Evolutionary conservation across 2,329 filamentous ascomycete genomes (phyloP).

Genomic region (Sarocladiaceae sp.): DNA sequence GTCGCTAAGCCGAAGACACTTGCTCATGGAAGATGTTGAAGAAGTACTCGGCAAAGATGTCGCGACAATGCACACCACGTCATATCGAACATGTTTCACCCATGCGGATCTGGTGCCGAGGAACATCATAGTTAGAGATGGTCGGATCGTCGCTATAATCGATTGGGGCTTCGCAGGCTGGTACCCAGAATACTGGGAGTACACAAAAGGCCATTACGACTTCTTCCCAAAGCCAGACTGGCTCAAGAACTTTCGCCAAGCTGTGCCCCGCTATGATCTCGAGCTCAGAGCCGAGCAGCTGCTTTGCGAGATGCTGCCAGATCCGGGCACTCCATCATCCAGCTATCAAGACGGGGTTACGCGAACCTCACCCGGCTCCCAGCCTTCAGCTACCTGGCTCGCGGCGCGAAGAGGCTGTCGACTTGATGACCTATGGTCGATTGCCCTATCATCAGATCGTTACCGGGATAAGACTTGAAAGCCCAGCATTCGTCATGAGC

Average conservation of each 20-base stretch:
- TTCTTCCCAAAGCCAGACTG: conserved; percentile 13
- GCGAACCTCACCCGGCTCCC: background rate
- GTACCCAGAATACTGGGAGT: conserved; percentile 28
- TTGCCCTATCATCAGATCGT: background rate
- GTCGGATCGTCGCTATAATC: conserved; percentile 21
- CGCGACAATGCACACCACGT: conserved; percentile 16
- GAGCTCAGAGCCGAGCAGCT: conserved; percentile 19
- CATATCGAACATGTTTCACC: conserved; percentile 19
- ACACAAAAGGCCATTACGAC: conserved; percentile 21
- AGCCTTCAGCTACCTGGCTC: background rate
- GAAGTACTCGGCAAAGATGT: conserved; percentile 18
- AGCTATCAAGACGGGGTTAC: background rate
- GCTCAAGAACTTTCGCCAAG: conserved; percentile 15
- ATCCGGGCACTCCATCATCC: conserved; percentile 15
- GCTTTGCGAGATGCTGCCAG: conserved; percentile 16
- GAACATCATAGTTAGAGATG: conserved; percentile 21
- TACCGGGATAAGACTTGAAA: background rate
- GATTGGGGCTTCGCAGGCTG: conserved; percentile 28
- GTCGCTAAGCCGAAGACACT: conserved; percentile 15
- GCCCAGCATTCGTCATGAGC: too few species aligned
- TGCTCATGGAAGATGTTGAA: conserved; percentile 18
- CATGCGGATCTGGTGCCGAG: conserved; percentile 20
- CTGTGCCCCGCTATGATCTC: conserved; percentile 17
- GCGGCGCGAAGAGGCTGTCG: background rate
- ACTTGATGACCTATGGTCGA: background rate